These are phyloP conservation scores for Cutaneotrichosporon cutaneum DNA, from an alignment of 1,284 basidiomycete species.

Conservation along the genomic window DNA sequence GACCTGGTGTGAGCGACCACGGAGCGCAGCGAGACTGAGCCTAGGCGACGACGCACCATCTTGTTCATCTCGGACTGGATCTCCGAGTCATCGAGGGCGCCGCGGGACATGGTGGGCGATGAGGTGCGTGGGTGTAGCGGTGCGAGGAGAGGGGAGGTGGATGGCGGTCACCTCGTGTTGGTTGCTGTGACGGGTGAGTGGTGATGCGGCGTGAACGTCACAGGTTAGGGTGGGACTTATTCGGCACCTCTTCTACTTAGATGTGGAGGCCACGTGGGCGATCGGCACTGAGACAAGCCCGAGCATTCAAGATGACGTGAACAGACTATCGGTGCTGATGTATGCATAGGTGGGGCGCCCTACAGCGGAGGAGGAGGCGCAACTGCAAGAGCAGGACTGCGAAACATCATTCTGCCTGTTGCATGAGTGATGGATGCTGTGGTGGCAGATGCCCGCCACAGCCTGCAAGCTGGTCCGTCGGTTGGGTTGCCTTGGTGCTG, in stretches of 20 bases:
- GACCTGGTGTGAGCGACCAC: conserved; percentile 59
- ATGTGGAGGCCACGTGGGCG: background rate
- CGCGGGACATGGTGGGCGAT: conserved; percentile 48
- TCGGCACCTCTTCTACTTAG: background rate
- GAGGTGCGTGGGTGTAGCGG: background rate
- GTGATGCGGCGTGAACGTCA: background rate
- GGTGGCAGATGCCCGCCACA: too few relatives aligned
- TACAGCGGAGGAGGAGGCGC: too few relatives aligned
- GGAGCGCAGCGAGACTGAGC: background rate
- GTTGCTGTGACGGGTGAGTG: background rate
- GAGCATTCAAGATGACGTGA: background rate
- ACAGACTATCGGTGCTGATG: too few relatives aligned
- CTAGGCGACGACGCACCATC: conserved; percentile 87
- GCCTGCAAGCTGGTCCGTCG: too few relatives aligned
- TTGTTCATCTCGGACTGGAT: conserved; percentile 97
- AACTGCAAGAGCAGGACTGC: too few relatives aligned
- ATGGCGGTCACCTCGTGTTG: background rate
- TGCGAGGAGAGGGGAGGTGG: background rate
- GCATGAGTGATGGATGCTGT: too few relatives aligned
- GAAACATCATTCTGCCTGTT: too few relatives aligned
- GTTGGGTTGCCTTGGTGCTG: too few relatives aligned
- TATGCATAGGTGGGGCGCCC: too few relatives aligned
- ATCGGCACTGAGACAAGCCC: too few relatives aligned
- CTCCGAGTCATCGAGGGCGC: conserved; percentile 89
- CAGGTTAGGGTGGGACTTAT: too few relatives aligned